phyloP scores from a whole-genome alignment of 176 grass and related monocot species.

The Triticum dicoccoides region DNA sequence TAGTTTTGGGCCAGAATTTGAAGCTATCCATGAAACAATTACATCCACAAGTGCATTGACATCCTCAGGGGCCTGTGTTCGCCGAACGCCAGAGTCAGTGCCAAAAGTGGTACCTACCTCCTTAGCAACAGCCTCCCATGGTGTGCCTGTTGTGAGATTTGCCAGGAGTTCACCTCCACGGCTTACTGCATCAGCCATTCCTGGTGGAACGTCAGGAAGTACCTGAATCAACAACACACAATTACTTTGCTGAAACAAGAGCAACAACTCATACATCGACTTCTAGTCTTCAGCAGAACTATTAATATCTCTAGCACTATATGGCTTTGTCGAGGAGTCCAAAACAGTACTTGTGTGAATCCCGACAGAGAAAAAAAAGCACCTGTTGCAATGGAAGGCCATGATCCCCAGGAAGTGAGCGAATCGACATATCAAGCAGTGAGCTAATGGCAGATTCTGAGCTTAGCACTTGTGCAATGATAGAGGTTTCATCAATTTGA shows the following conservation, averaged over 20 bases:
- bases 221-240: constrained; percentile 46
- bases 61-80: constrained; percentile 76
- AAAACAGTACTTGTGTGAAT: not conserved
- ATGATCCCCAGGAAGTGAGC: constrained; percentile 87
- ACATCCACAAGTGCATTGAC: constrained; percentile 64
- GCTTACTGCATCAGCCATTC: constrained; percentile 89
- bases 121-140: constrained; percentile 85
- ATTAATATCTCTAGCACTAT: not conserved
- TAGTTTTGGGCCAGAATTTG: constrained; percentile 76
- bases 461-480: constrained; percentile 75
- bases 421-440: constrained; percentile 86
- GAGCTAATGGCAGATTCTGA: constrained; percentile 88
- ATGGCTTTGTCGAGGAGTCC: not conserved
- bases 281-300: not conserved
- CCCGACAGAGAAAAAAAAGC: not conserved
- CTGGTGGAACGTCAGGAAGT: constrained; percentile 88
- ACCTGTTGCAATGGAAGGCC: constrained; percentile 91
- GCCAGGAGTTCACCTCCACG: constrained; percentile 75
- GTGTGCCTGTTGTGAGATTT: constrained; percentile 78
- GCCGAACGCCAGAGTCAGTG: constrained; percentile 55
- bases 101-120: constrained; percentile 77
- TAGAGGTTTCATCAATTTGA: constrained; percentile 90
- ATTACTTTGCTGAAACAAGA: constrained; percentile 15
- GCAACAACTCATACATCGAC: not conserved
- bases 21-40: constrained; percentile 72